Percentiles rank a stretch among this genome's conserved stretches.
These are phyloP conservation scores for Aspergillus sp. DNA, from an alignment of 2,329 filamentous ascomycete genomes.

Conservation along the genomic window DNA sequence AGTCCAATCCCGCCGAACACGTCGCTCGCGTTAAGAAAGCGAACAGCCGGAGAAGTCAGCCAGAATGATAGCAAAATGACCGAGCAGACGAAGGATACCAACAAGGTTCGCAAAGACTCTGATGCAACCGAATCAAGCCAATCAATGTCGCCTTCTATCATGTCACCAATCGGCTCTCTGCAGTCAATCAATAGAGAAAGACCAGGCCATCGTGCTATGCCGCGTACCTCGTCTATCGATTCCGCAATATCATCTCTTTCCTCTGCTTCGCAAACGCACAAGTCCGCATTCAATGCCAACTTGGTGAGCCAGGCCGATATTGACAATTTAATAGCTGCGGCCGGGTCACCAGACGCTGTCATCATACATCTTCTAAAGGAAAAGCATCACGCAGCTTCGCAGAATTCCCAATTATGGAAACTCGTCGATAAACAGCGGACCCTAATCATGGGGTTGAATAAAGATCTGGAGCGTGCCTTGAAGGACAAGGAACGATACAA, in stretches of 20 bases:
- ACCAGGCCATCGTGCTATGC: slow-evolving; percentile 41
- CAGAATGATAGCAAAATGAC: slow-evolving; percentile 29
- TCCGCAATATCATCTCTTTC: slow-evolving; percentile 83
- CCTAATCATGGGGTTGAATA: slow-evolving; percentile 91
- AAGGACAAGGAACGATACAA: slow-evolving; percentile 95
- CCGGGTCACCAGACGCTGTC: slow-evolving; percentile 84
- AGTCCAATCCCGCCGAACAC: slow-evolving; percentile 20
- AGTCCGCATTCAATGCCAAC: slow-evolving; percentile 57
- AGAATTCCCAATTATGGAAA: slow-evolving; percentile 92
- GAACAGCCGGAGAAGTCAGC: slow-evolving; percentile 7
- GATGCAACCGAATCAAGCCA: slow-evolving; percentile 27
- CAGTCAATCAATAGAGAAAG: slow-evolving; percentile 31
- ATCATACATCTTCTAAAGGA: slow-evolving; percentile 88
- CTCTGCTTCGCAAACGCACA: slow-evolving; percentile 57
- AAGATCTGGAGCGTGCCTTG: slow-evolving; percentile 83
- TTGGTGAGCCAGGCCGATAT: slow-evolving; percentile 71
- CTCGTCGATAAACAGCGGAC: slow-evolving; percentile 93
- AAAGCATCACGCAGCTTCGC: slow-evolving; percentile 81
- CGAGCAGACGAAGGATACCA: slow-evolving; percentile 21
- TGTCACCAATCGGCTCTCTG: slow-evolving; percentile 29
- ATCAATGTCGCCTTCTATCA: slow-evolving; percentile 31
- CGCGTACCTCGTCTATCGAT: slow-evolving; percentile 85
- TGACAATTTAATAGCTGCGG: slow-evolving; percentile 73
- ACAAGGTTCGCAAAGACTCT: slow-evolving; percentile 26
- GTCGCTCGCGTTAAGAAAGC: slow-evolving; percentile 14